Percentiles rank a stretch among this genome's conserved stretches.
Evolutionary conservation across 2,329 filamentous ascomycete genomes (phyloP).

Genomic region (Orbilia brochopaga): DNA sequence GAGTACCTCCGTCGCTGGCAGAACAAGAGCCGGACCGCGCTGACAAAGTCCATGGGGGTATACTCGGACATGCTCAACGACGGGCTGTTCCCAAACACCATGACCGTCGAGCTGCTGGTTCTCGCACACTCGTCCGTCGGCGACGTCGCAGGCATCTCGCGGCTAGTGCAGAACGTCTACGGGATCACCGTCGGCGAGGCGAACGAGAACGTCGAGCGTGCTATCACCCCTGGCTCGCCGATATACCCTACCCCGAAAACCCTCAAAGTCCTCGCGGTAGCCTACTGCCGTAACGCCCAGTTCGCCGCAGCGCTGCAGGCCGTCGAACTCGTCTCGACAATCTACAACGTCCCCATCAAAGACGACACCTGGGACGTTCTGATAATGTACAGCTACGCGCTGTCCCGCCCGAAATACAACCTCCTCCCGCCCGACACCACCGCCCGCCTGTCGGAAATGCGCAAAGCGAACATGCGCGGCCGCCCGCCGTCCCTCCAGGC

Average conservation of each 20-base stretch:
- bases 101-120: conserved; percentile 44
- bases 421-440: conserved; percentile 25
- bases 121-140: conserved; percentile 28
- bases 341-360: conserved; percentile 30
- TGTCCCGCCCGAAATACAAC: conserved; percentile 38
- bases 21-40: conserved; percentile 11
- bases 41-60: conserved; percentile 29
- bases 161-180: conserved; percentile 37
- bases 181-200: conserved; percentile 27
- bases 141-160: conserved; percentile 24
- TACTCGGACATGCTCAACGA: conserved; percentile 46
- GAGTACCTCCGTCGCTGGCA: conserved; percentile 28
- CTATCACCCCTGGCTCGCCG: conserved; percentile 34
- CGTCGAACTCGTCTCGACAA: conserved; percentile 25
- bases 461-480: conserved; percentile 20
- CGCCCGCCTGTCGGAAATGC: conserved; percentile 23
- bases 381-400: conserved; percentile 42
- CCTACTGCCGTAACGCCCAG: conserved; percentile 40
- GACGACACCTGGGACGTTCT: conserved; percentile 44
- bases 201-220: conserved; percentile 13
- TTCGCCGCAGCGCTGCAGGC: conserved; percentile 38
- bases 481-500: conserved; percentile 32
- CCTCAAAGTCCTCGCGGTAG: conserved; percentile 25
- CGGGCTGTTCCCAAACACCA: conserved; percentile 35
- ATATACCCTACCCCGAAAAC: conserved; percentile 34